Conservation (phyloP, 345 rosid genomes). For the Orychophragmus violaceus region DNA sequence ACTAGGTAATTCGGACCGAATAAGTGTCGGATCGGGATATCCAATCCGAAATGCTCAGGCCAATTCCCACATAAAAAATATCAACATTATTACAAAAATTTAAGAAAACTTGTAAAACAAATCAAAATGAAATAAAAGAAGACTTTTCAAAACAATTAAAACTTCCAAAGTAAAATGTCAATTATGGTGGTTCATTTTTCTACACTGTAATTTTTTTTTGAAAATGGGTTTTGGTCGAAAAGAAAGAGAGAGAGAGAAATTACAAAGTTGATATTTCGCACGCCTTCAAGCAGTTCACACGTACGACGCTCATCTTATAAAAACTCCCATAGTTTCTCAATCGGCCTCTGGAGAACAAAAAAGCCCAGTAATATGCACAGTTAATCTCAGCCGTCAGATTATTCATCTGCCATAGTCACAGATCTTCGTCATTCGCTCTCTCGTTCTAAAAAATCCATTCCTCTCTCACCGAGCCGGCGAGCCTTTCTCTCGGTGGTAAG, state of each 20-base stretch:
- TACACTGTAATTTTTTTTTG: not conserved
- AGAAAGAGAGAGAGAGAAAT: not conserved
- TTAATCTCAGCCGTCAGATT: conserved; percentile 27
- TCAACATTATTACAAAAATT: not conserved
- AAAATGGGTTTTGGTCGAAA: not conserved
- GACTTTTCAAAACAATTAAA: not conserved
- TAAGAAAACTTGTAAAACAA: not conserved
- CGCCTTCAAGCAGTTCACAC: conserved; percentile 1
- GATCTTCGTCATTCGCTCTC: conserved; percentile 18
- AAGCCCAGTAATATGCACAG: conserved; percentile 10
- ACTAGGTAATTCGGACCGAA: too few relatives aligned
- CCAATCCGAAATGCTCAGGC: too few relatives aligned
- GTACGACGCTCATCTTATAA: conserved; percentile 12
- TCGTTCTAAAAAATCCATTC: conserved; percentile 13
- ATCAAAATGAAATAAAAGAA: not conserved
- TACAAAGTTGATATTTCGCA: conserved; percentile 4
- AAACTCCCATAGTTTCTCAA: not conserved
- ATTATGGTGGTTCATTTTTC: not conserved
- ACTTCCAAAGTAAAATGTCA: not conserved
- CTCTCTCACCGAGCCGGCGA: conserved; percentile 16
- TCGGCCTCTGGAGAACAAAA: conserved; percentile 12
- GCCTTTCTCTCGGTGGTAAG: conserved; percentile 28
- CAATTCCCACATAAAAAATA: too few relatives aligned
- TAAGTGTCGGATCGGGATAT: too few relatives aligned
- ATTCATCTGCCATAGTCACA: conserved; percentile 2